A percentile compares a stretch with the other conserved stretches of the same genome.
These are phyloP conservation scores for Metschnikowia henanensis DNA, from an alignment of 805 yeast species.

Conservation along the genomic window DNA sequence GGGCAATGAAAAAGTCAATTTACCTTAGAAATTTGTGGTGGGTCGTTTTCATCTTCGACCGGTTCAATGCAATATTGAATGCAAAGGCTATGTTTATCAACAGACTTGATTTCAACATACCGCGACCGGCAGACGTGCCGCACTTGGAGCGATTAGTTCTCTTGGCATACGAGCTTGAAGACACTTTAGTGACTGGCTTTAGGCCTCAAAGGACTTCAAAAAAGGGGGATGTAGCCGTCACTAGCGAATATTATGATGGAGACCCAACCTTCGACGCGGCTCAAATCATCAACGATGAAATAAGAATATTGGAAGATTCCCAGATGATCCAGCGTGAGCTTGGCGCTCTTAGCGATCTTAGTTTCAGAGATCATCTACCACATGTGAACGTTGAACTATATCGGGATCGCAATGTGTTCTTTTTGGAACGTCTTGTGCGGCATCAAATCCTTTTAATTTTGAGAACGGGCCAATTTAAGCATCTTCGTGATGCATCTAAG, in stretches of 20 bases:
- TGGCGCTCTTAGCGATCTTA: no score
- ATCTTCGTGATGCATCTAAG: slow-evolving; percentile 7
- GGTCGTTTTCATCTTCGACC: slow-evolving; percentile 21
- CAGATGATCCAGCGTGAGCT: slow-evolving; percentile 1
- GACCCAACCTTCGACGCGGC: slow-evolving; percentile 16
- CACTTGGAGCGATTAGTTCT: slow-evolving; percentile 14
- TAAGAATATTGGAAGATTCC: slow-evolving; percentile 5
- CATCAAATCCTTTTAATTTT: slow-evolving; percentile 16
- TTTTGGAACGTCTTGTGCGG: slow-evolving; percentile 15
- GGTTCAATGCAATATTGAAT: slow-evolving; percentile 19
- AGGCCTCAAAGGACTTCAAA: slow-evolving; percentile 12
- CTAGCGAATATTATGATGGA: slow-evolving; percentile 11
- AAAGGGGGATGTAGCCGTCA: neutral
- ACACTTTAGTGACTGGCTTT: slow-evolving; percentile 17
- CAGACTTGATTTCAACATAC: slow-evolving; percentile 18
- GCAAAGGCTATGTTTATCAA: slow-evolving; percentile 19
- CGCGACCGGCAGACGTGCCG: slow-evolving; percentile 12
- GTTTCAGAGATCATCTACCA: slow-evolving; percentile 17
- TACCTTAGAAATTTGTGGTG: slow-evolving; percentile 22
- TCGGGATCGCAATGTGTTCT: slow-evolving; percentile 15
- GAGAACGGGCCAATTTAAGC: slow-evolving; percentile 17
- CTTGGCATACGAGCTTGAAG: slow-evolving; percentile 18
- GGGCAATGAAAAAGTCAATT: slow-evolving; percentile 14
- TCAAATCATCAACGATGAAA: slow-evolving; percentile 12
- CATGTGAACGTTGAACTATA: slow-evolving; percentile 11